Evolutionary conservation across 768 basidiomycete species (phyloP).

Genomic region (Trametopsis cervina): DNA sequence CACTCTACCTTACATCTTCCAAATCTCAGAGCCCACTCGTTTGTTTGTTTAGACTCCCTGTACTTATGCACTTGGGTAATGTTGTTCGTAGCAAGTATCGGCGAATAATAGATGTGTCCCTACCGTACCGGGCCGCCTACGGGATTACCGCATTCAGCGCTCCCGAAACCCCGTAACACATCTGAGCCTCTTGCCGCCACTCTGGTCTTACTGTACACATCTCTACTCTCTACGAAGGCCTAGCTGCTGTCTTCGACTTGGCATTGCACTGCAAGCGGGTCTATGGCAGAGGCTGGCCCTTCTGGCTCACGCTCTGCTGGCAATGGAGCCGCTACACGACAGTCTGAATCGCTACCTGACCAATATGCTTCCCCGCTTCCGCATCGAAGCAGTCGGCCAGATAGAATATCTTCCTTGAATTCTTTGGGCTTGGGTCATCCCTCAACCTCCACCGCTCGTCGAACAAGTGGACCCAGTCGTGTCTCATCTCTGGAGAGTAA

Average conservation of each 20-base stretch:
- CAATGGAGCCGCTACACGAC: constrained; percentile 15
- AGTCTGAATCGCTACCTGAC: constrained; percentile 5
- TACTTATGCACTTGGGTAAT: too few relatives aligned
- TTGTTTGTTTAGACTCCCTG: too few relatives aligned
- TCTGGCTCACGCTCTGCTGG: constrained; percentile 11
- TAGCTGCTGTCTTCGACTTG: not conserved
- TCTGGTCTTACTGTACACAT: too few relatives aligned
- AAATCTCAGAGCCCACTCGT: too few relatives aligned
- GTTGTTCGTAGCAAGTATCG: too few relatives aligned
- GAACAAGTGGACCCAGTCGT: constrained; percentile 1
- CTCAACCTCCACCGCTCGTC: constrained; percentile 14
- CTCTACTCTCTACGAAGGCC: too few relatives aligned
- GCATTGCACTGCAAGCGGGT: not conserved
- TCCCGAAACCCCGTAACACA: too few relatives aligned
- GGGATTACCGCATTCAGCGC: too few relatives aligned
- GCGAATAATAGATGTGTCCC: too few relatives aligned
- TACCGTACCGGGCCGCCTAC: too few relatives aligned
- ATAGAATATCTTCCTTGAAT: not conserved
- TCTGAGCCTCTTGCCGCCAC: too few relatives aligned
- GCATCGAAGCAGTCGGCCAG: constrained; percentile 8
- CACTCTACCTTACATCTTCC: too few relatives aligned
- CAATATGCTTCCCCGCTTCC: constrained; percentile 3
- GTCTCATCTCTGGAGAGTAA: not conserved
- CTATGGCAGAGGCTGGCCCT: constrained; percentile 27
- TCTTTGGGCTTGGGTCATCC: constrained; percentile 24